Base-by-base conservation (phyloP, 2,329 filamentous ascomycete genomes). In the Neonectria sp. region DNA sequence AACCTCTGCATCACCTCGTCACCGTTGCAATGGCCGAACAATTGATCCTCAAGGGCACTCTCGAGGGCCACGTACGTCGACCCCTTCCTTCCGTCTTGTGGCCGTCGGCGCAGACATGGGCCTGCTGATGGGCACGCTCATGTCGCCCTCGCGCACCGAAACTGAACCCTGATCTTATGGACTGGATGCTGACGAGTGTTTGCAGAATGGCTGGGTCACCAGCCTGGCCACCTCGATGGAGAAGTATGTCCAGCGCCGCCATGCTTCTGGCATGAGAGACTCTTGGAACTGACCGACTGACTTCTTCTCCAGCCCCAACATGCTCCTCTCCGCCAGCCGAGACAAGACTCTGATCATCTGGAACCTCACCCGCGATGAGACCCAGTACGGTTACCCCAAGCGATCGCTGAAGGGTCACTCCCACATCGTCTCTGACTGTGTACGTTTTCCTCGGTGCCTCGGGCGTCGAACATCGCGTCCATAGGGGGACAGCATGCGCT, bases 331-430 rank as follows among this genome's bases (percentile, higher is more conserved):
- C 78, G 95, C 90, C 82, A 94, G 91, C 84, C 95, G 96, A 88
- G 96, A 99, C 91, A 98, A 98, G 93, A 94, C 93, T 78, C 90
- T 99, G 85, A 99, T 99, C 89, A 97, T 99, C 91, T 99, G 96
- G 96, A 97, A 98, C 91, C 91, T 99, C 82, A 98, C 96, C 86
- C 95, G 96, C 87, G 95, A 98, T 86, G 96, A 98, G 89, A 91
- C 92, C 84, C 92, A 94, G 83, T 99, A 98, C 90, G 96, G 96
- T 80, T 97, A 97, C 91, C 96, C 96, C 83, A 98, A 99, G 92
- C 93, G 96, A 88, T 97, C 94, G 83, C 95, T 99, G 79, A 92
- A 97, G 88, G 96, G 96, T 82, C 96, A 99, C 91, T 98, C 95
- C 75, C 96, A 99, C 92, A 99, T 99, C 85, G 95, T 99, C 84